phyloP scores from a whole-genome alignment of 2,329 filamentous ascomycete genomes.

The Botryotinia narcissicola region DNA sequence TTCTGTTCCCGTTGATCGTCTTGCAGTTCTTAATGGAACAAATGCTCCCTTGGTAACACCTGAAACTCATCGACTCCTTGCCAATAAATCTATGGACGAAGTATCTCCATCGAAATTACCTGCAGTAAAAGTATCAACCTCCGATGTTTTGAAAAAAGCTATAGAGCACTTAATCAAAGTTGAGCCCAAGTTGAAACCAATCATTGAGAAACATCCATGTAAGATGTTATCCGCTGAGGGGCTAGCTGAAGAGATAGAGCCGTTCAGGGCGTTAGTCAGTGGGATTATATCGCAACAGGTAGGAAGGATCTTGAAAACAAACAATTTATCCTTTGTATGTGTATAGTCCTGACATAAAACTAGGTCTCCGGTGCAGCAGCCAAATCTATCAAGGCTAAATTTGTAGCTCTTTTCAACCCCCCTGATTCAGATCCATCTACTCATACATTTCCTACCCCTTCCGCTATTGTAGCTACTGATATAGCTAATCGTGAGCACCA shows the following conservation, averaged over 20 bases:
- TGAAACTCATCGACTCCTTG: constrained; percentile 61
- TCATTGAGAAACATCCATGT: constrained; percentile 76
- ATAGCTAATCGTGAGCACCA: constrained; percentile 46
- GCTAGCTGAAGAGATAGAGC: constrained; percentile 81
- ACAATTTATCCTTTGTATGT: not conserved
- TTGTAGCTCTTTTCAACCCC: constrained; percentile 67
- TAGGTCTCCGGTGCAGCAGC: constrained; percentile 85
- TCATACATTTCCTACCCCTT: constrained; percentile 68
- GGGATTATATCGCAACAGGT: constrained; percentile 91
- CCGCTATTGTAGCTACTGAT: constrained; percentile 62
- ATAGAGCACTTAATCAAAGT: constrained; percentile 69
- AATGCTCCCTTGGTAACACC: constrained; percentile 73
- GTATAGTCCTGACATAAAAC: not conserved
- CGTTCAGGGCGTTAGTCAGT: constrained; percentile 77
- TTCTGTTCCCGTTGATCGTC: constrained; percentile 43
- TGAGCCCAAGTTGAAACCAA: constrained; percentile 67
- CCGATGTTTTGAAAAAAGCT: constrained; percentile 71
- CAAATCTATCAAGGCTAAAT: constrained; percentile 82
- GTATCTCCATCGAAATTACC: constrained; percentile 55
- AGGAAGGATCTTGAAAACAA: constrained; percentile 5
- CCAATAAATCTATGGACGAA: constrained; percentile 48
- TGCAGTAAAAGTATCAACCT: constrained; percentile 51
- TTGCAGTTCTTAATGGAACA: constrained; percentile 61
- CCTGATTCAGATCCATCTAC: constrained; percentile 36
- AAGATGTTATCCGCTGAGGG: constrained; percentile 77